phyloP scores from a whole-genome alignment of 192 early-diverging fungal genomes.

The Coemansia sp. region DNA sequence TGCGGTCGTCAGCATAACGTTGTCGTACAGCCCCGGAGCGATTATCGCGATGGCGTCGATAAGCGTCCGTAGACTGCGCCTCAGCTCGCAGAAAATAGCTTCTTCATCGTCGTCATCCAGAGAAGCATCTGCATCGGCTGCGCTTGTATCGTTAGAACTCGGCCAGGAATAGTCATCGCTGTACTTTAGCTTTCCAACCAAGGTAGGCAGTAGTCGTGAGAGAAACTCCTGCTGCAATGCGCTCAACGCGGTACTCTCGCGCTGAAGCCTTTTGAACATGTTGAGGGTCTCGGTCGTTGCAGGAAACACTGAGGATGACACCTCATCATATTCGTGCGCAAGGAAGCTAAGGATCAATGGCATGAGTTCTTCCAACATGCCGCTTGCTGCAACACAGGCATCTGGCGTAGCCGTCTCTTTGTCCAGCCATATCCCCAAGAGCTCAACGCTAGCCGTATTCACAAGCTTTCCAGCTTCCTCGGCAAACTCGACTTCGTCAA shows the following conservation, averaged over 20 bases:
- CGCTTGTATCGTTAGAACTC: constrained; percentile 18
- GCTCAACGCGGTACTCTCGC: constrained; percentile 32
- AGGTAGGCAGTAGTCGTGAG: constrained; percentile 51
- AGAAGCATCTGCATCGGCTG: constrained; percentile 62
- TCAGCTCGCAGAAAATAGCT: constrained; percentile 46
- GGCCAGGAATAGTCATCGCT: constrained; percentile 80
- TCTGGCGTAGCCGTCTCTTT: constrained; percentile 39
- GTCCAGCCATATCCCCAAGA: constrained; percentile 45
- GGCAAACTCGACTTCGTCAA: constrained; percentile 44
- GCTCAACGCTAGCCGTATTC: constrained; percentile 46
- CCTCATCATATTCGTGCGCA: constrained; percentile 82
- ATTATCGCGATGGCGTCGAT: constrained; percentile 78
- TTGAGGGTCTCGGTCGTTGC: constrained; percentile 72
- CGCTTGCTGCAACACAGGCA: constrained; percentile 56
- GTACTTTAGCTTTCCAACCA: constrained; percentile 90
- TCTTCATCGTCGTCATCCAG: constrained; percentile 76
- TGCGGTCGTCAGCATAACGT: constrained; percentile 36
- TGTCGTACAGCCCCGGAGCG: constrained; percentile 48
- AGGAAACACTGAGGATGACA: constrained; percentile 72
- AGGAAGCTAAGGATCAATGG: constrained; percentile 81
- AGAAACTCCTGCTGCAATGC: constrained; percentile 31
- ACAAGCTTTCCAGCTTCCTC: constrained; percentile 47
- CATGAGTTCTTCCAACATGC: constrained; percentile 73
- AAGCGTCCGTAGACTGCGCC: constrained; percentile 68
- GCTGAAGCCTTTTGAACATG: constrained; percentile 64